These are phyloP conservation scores for Rutstroemia sydowiana DNA, from an alignment of 2,329 filamentous ascomycete genomes.

Conservation along the genomic window DNA sequence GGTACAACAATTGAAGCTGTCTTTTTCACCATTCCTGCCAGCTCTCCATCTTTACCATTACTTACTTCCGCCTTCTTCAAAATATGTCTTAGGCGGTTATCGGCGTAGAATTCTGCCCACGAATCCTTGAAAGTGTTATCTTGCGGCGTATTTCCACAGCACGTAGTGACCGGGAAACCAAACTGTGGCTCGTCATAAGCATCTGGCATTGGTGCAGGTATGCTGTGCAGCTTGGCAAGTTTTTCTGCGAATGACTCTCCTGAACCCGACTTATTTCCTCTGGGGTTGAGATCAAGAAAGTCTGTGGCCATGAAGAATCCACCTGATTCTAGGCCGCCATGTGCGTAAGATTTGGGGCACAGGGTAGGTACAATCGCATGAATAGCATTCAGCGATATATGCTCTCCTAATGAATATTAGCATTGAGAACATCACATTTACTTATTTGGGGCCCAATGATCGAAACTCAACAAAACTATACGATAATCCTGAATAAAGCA, in stretches of 20 bases:
- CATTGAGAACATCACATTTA: too few relatives aligned
- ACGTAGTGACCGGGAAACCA: slow-evolving; percentile 79
- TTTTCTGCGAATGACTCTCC: slow-evolving; percentile 58
- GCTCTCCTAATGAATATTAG: slow-evolving; percentile 53
- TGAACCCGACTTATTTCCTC: slow-evolving; percentile 29
- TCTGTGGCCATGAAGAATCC: slow-evolving; percentile 61
- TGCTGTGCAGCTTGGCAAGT: slow-evolving; percentile 71
- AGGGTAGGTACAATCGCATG: slow-evolving; percentile 63
- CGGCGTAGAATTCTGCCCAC: slow-evolving; percentile 82
- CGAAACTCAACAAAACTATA: too few relatives aligned
- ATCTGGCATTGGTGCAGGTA: slow-evolving; percentile 58
- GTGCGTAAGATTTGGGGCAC: slow-evolving; percentile 68
- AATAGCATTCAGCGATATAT: slow-evolving; percentile 77
- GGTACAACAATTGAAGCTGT: slow-evolving; percentile 63
- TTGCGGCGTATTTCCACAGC: slow-evolving; percentile 78
- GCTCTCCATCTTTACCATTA: slow-evolving; percentile 57
- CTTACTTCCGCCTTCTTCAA: slow-evolving; percentile 47
- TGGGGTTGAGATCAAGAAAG: slow-evolving; percentile 59
- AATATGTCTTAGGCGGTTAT: slow-evolving; percentile 65
- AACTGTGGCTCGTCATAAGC: slow-evolving; percentile 57
- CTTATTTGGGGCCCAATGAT: too few relatives aligned
- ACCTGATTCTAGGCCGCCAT: slow-evolving; percentile 48
- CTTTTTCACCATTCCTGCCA: slow-evolving; percentile 56
- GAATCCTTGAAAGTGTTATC: slow-evolving; percentile 64
- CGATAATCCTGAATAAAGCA: too few relatives aligned